phyloP scores from a whole-genome alignment of 2,329 filamentous ascomycete species.

The Fusarium poae region DNA sequence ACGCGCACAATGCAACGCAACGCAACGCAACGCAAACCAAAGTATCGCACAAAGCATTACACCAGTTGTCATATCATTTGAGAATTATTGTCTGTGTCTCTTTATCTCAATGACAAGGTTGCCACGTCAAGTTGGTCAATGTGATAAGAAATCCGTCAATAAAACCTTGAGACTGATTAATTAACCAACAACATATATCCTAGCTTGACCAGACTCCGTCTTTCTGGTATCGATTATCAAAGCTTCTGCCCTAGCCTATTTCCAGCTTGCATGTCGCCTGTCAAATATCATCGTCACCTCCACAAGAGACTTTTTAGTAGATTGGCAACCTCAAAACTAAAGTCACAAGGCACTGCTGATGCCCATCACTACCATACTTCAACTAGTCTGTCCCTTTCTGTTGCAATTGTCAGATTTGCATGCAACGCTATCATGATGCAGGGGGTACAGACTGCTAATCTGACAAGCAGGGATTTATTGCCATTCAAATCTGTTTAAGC shows the following conservation, averaged over 20 bases:
- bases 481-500: conserved; percentile 31
- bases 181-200: conserved; percentile 14
- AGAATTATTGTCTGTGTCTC: neutral
- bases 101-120: conserved; percentile 1
- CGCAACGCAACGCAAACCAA: conserved; percentile 5
- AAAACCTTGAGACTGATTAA: neutral
- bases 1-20: conserved; percentile 13
- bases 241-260: conserved; percentile 15
- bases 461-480: conserved; percentile 34
- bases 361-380: conserved; percentile 32
- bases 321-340: neutral
- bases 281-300: conserved; percentile 11
- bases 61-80: conserved; percentile 24
- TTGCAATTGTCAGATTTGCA: conserved; percentile 45
- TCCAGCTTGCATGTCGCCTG: conserved; percentile 14
- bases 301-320: conserved; percentile 13
- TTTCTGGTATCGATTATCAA: conserved; percentile 13
- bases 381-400: conserved; percentile 28
- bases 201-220: conserved; percentile 7
- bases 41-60: neutral
- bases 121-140: conserved; percentile 1
- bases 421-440: conserved; percentile 40
- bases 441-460: conserved; percentile 27
- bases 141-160: conserved; percentile 19
- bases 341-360: conserved; percentile 17